Conservation (phyloP, 768 basidiomycete species). For the Hypsizygus marmoreus region DNA sequence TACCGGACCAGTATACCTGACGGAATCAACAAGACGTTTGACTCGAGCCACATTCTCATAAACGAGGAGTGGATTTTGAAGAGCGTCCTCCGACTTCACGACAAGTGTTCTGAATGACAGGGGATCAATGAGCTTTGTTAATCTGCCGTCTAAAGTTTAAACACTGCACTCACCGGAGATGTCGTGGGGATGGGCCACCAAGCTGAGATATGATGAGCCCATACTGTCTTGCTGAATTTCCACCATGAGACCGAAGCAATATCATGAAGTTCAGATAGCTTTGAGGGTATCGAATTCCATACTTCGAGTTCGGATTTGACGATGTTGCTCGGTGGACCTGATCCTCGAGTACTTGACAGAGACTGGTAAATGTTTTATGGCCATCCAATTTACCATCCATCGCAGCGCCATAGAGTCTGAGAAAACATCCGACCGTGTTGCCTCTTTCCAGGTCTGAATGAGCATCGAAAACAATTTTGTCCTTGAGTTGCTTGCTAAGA, state of each 20-base stretch:
- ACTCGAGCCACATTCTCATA: constrained; percentile 2
- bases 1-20: constrained; percentile 26
- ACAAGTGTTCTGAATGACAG: neutral
- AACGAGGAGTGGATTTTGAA: constrained; percentile 2
- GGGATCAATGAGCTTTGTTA: too few species aligned
- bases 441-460: neutral
- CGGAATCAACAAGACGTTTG: neutral
- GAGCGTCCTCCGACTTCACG: neutral
- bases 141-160: too few species aligned
- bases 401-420: neutral
- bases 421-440: neutral
- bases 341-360: neutral
- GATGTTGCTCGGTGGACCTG: neutral
- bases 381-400: neutral
- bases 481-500: neutral
- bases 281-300: constrained; percentile 1
- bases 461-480: neutral
- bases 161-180: neutral
- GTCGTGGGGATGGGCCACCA: neutral
- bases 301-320: constrained; percentile 1
- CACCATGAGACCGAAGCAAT: neutral
- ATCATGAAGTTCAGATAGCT: constrained; percentile 5
- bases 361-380: neutral
- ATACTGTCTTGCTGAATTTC: neutral
- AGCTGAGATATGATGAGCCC: neutral